Evolutionary conservation across 1,139 yeast species (phyloP), one percentile per base, ranked within the genome.

Genomic region (Trichomonascaceae sp.): DNA sequence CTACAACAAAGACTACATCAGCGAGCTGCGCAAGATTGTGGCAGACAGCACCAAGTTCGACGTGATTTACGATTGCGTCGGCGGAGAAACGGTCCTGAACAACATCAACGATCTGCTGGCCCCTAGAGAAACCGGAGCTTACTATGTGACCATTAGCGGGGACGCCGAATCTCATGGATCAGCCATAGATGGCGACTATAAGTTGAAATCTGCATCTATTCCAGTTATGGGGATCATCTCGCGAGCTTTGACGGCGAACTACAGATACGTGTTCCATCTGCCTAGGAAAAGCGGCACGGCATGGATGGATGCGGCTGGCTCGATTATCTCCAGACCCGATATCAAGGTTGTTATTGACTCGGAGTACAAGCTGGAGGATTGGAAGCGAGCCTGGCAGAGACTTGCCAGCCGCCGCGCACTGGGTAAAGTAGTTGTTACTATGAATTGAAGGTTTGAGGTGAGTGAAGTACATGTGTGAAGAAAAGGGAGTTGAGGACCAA

Each of bases 361-460:
- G 9, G 67, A 66, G 16, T 65, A 60, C 43, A 51, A 62, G 4
- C 64, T 76, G 45, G 65, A 60, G 3, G 65, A 76, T 13, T 69
- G 56, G 43, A 48, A 65, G 31, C 49, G 58, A 4, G 89, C 82
- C 0, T 48, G 67, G 34, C 66, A 67, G 4, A 60, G 56, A 40
- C 51, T 76, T 26, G 53, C 51, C 13, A 52, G 62, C 13, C 69
- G 70, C 36, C 61, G 54, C 33, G 74, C 77, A 3, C 64, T 62
- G 38, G 93, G 93, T 27, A 80, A 80, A 50, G 62, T 79, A 27
- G 65, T 79, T 5, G 30, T 57, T 14, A 35, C 33, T 16, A 34
- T 49, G 23, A 11, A 20, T 6, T 20, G 23, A 20, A 20, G 11
- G 6, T 6, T 20, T 11, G 23, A 20, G 9, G 11, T 11, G 23